Evolutionary conservation across 73 alveolate species (phyloP).

Genomic region (Tetrahymena thermophila): DNA sequence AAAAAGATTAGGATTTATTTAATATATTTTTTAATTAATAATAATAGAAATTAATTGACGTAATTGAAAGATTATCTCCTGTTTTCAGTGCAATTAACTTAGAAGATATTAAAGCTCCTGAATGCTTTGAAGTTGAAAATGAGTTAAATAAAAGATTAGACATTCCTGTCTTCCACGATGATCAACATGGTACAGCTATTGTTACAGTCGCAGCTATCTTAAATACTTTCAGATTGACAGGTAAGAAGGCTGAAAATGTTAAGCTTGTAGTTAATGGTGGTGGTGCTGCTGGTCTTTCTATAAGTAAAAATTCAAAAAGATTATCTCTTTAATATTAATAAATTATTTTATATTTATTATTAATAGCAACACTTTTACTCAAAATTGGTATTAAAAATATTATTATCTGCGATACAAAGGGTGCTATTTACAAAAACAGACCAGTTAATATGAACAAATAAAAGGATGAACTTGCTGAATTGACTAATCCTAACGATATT

Average conservation of each 20-base stretch:
- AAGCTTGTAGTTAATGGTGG: conserved; percentile 84
- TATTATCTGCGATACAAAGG: conserved; percentile 74
- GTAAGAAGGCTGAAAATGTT: conserved; percentile 45
- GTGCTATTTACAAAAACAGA: conserved; percentile 81
- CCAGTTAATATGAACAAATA: conserved; percentile 69
- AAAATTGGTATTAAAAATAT: conserved; percentile 64
- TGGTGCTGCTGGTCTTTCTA: conserved; percentile 94
- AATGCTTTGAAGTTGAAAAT: conserved; percentile 64
- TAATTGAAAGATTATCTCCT: conserved; percentile 56
- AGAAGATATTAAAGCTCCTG: conserved; percentile 83
- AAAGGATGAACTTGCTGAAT: conserved; percentile 62
- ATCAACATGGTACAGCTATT: conserved; percentile 85
- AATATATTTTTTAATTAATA: neutral
- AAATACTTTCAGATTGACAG: conserved; percentile 54
- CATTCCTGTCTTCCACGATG: conserved; percentile 82
- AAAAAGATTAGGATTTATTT: neutral
- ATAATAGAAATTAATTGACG: conserved; percentile 31
- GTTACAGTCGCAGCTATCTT: conserved; percentile 72
- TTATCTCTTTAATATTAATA: no score
- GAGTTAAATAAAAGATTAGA: conserved; percentile 52
- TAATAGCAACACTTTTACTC: conserved; percentile 42
- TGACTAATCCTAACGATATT: conserved; percentile 38
- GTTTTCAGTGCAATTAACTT: conserved; percentile 69
- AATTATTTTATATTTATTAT: neutral
- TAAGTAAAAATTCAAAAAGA: neutral